These are phyloP conservation scores for Suhomyces terraborum DNA, from an alignment of 1,139 yeast genomes.

Conservation along the genomic window DNA sequence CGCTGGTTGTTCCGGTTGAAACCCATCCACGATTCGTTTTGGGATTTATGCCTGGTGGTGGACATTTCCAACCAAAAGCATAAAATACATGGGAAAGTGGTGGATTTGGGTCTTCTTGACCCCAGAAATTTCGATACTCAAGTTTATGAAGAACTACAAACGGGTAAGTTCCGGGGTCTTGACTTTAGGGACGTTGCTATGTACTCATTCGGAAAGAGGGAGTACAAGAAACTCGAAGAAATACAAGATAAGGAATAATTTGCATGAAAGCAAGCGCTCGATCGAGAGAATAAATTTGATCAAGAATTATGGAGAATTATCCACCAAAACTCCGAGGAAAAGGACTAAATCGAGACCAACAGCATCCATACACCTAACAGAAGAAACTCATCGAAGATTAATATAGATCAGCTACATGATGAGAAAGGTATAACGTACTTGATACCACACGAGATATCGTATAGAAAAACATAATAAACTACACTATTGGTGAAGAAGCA, in stretches of 20 bases:
- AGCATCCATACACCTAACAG: too few relatives aligned
- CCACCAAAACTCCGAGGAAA: too few relatives aligned
- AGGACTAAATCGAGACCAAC: too few relatives aligned
- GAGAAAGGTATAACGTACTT: too few relatives aligned
- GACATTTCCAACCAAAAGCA: conserved; percentile 40
- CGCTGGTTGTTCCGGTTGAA: conserved; percentile 21
- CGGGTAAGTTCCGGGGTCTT: conserved; percentile 28
- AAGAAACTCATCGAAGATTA: too few relatives aligned
- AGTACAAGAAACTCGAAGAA: background rate
- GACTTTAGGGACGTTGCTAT: conserved; percentile 28
- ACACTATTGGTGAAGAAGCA: too few relatives aligned
- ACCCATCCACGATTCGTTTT: conserved; percentile 41
- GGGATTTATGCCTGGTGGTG: conserved; percentile 38
- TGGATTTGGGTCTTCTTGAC: conserved; percentile 42
- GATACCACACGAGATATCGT: too few relatives aligned
- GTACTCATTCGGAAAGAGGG: conserved; percentile 1
- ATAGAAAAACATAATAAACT: too few relatives aligned
- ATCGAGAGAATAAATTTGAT: too few relatives aligned
- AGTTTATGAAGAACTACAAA: conserved; percentile 28
- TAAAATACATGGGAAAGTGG: conserved; percentile 26
- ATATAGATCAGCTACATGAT: too few relatives aligned
- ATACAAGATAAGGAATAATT: background rate
- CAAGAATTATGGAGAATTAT: too few relatives aligned
- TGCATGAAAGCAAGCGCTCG: too few relatives aligned
- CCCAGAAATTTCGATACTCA: conserved; percentile 37